phyloP scores from a whole-genome alignment of 495 filamentous ascomycete species.

The Xylaria palmicola region DNA sequence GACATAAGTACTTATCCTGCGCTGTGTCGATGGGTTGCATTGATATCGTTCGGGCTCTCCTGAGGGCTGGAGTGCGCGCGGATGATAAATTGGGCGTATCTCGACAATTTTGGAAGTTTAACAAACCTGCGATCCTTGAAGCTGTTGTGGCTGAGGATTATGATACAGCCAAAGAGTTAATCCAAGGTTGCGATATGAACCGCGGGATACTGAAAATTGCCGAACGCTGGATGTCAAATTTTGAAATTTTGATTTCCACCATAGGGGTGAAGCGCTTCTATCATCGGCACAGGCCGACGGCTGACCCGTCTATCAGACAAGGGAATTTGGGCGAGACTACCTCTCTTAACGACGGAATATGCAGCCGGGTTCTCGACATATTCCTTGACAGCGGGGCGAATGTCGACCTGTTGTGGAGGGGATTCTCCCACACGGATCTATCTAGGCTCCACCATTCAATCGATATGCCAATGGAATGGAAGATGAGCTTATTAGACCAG shows the following conservation, averaged over 20 bases:
- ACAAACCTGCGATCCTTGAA: conserved; percentile 9
- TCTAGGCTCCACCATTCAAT: background rate
- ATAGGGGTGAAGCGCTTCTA: no score
- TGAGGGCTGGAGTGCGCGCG: conserved; percentile 12
- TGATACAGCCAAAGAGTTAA: conserved; percentile 3
- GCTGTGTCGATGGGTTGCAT: conserved; percentile 12
- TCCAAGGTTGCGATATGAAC: conserved; percentile 13
- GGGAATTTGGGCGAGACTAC: no score
- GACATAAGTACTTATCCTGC: background rate
- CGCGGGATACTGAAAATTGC: background rate
- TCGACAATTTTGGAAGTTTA: background rate
- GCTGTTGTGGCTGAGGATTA: conserved; percentile 12
- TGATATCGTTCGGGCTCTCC: conserved; percentile 5
- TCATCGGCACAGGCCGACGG: no score
- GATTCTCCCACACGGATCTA: background rate
- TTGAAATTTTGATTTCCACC: no score
- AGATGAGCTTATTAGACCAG: conserved; percentile 7
- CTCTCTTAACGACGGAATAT: background rate
- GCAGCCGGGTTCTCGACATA: conserved; percentile 1
- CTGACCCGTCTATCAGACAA: no score
- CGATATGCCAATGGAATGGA: background rate
- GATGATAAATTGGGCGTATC: background rate
- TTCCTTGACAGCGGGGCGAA: conserved; percentile 10
- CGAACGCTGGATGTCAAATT: no score
- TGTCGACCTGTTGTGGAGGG: conserved; percentile 5